Percentiles rank a stretch among this genome's conserved stretches.
Evolutionary conservation across 1,284 basidiomycete genomes (phyloP).

Genomic region (Quambalaria eucalypti): DNA sequence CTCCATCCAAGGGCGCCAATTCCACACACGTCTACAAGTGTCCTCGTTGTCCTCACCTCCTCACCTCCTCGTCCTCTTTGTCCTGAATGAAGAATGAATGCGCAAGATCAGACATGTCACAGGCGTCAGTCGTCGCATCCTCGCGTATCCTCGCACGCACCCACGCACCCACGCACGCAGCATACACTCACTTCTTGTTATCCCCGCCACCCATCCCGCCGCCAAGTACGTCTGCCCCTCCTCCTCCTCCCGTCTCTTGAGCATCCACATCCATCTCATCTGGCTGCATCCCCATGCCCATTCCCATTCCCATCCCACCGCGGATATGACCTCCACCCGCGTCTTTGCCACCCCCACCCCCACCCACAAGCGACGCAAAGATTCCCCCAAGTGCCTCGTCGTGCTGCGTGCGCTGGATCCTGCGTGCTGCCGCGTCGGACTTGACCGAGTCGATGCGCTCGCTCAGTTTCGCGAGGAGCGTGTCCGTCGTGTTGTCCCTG

Average conservation of each 20-base stretch:
- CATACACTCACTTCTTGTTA: background rate
- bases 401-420: background rate
- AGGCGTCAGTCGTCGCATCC: too few relatives aligned
- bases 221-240: background rate
- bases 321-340: background rate
- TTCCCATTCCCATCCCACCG: too few relatives aligned
- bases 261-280: background rate
- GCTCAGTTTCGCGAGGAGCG: background rate
- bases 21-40: too few relatives aligned
- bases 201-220: background rate
- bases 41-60: too few relatives aligned
- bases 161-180: too few relatives aligned
- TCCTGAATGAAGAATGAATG: too few relatives aligned
- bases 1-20: too few relatives aligned
- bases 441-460: conserved; percentile 5
- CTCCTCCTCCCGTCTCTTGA: too few relatives aligned
- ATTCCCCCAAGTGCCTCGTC: background rate
- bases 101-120: too few relatives aligned
- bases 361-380: background rate
- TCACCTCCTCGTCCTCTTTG: too few relatives aligned
- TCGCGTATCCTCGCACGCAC: too few relatives aligned
- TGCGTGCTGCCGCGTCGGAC: background rate
- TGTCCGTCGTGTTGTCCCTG: conserved; percentile 2
- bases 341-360: background rate
- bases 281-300: background rate